phyloP scores from a whole-genome alignment of 208 protist species.

The Balamuthia mandrillaris region DNA sequence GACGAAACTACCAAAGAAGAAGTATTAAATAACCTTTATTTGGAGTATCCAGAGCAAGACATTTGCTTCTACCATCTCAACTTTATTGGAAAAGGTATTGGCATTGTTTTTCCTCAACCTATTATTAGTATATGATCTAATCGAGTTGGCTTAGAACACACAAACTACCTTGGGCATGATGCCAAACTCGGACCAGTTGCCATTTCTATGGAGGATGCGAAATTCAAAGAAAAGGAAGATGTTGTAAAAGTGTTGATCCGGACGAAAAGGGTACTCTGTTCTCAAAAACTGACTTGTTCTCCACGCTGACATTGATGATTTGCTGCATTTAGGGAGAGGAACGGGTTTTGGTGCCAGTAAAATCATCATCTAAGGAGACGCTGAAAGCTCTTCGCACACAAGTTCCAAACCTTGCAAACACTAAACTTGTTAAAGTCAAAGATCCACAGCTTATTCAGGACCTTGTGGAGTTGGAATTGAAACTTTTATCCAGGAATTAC shows the following conservation, averaged over 20 bases:
- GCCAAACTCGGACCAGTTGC: neutral
- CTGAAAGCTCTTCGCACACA: neutral
- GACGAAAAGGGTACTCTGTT: neutral
- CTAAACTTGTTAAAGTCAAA: no score
- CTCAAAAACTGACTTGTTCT: neutral
- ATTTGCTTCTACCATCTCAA: neutral
- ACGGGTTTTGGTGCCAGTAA: neutral
- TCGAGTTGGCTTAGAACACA: neutral
- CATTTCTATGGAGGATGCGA: neutral
- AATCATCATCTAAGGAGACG: neutral
- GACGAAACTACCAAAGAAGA: neutral
- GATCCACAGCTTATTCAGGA: no score
- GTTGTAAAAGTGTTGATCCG: no score
- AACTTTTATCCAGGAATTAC: slow-evolving; percentile 23
- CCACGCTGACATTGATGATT: neutral
- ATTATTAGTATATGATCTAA: neutral
- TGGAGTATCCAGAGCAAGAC: neutral
- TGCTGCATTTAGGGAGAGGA: neutral
- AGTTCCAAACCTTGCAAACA: no score
- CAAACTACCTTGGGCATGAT: neutral
- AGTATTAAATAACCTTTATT: neutral
- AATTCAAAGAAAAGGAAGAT: neutral
- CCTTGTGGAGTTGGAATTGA: neutral
- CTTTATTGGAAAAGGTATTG: neutral
- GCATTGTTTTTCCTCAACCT: neutral